Percentiles rank a stretch among this genome's conserved stretches.
Conservation (phyloP, 768 basidiomycete genomes). For the Lactarius akahatsu region DNA sequence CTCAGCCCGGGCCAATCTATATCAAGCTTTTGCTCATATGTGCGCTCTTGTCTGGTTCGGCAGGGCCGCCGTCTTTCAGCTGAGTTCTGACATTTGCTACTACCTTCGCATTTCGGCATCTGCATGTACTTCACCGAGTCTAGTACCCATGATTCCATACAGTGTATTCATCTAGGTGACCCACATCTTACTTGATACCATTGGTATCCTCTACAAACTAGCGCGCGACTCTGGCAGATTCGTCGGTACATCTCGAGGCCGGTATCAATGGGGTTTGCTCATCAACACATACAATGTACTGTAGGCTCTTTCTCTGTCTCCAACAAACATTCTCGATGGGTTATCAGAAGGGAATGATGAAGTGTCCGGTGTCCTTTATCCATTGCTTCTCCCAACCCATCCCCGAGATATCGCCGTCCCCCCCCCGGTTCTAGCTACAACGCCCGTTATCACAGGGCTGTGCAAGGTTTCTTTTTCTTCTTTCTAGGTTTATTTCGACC, state of each 20-base stretch:
- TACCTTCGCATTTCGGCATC: not conserved
- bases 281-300: not conserved
- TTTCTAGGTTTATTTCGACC: not conserved
- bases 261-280: too few relatives aligned
- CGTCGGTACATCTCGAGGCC: not conserved
- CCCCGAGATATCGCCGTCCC: not conserved
- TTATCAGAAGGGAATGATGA: not conserved
- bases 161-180: not conserved
- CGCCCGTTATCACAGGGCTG: not conserved
- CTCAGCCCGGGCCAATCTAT: not conserved
- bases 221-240: not conserved
- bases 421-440: not conserved
- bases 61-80: not conserved
- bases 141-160: too few relatives aligned
- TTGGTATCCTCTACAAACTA: not conserved
- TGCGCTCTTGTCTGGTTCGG: not conserved
- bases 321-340: not conserved
- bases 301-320: not conserved
- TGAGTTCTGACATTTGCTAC: not conserved
- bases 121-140: not conserved
- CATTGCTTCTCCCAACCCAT: not conserved
- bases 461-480: not conserved
- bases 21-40: not conserved
- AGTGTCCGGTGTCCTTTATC: not conserved
- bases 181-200: not conserved